Base-by-base conservation (phyloP, 2,329 filamentous ascomycete genomes). In the Moelleriella libera region DNA sequence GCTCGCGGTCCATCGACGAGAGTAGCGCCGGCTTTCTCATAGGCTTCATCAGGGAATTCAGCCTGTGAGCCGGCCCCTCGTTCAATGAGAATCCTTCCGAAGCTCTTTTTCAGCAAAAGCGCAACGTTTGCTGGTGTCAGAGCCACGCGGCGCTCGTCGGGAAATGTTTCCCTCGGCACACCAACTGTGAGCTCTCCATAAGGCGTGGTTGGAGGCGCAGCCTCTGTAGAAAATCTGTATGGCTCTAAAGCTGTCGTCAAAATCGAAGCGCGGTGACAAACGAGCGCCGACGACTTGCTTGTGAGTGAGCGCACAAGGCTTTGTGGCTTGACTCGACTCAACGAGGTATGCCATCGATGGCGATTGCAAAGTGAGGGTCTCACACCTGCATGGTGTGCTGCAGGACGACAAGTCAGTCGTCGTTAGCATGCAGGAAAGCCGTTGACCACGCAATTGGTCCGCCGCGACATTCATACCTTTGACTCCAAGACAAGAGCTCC, bases 51-150 rank as follows among this genome's bases (percentile, higher is more conserved):
- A 2, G 75, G 76, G 56, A 94, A 88, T 50, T 88, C 83, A 41
- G 88, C 86, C 52, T 79, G 74, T 44, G 74, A 70, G 8, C 88
- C 88, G n/a, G 88, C 88, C 39, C 85, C 85, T 21, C 80, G 78
- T 67, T 94, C 85, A 39, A 95, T 75, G 3, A 94, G 67, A 29
- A 95, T 77, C 51, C 80, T 78, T 34, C 72, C 74, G 61, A 88
- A 92, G 34, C 88, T 88, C 63, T 94, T 94, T 63, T 94, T 94
- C 52, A 89, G 76, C 1, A 95, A 68, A 1, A 94, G 68, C 2
- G 82, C 76, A 12, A 88, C 85, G 67, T 94, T 94, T 53, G 85
- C 79, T 1, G 88, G 88, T 0, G 86, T 90, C 48, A 94, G 74
- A 31, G 88, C 86, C 11, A 94, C 88, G 45, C 88, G 84, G 41